Conservation (phyloP, 257 asterid genomes). For the Nicotiana paniculata region DNA sequence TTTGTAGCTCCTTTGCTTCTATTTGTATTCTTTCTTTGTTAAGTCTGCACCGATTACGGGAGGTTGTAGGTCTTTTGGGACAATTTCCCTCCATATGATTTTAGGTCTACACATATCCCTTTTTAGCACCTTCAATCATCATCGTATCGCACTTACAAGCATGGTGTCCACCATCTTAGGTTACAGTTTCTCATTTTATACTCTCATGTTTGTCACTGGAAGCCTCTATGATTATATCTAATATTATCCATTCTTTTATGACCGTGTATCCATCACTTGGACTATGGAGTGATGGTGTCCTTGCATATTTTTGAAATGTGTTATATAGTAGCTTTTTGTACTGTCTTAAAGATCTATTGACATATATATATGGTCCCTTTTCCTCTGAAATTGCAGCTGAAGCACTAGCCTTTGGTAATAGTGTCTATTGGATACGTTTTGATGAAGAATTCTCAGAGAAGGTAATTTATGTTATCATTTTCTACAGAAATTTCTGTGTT, state of each 20-base stretch:
- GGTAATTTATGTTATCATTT: slow-evolving; percentile 32
- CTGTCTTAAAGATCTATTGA: slow-evolving; percentile 6
- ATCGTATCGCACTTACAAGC: neutral
- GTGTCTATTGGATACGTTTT: slow-evolving; percentile 80
- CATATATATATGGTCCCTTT: neutral
- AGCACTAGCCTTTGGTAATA: slow-evolving; percentile 81
- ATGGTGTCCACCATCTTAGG: neutral
- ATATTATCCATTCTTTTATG: neutral
- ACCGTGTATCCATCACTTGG: neutral
- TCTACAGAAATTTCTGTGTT: neutral
- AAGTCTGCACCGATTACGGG: neutral
- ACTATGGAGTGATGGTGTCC: neutral
- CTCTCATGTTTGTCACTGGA: neutral
- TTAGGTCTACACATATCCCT: neutral
- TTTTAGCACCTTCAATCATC: neutral
- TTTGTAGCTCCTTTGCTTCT: neutral
- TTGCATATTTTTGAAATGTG: neutral
- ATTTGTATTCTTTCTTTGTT: neutral
- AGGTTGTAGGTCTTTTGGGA: neutral
- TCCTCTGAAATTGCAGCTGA: slow-evolving; percentile 61
- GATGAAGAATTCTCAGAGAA: slow-evolving; percentile 68
- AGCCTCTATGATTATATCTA: neutral
- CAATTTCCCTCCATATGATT: neutral
- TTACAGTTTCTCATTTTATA: neutral
- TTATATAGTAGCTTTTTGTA: neutral